A percentile compares a stretch with the other conserved stretches of the same genome.
Conservation (phyloP, 306 rosid genomes). For the Canavalia gladiata region DNA sequence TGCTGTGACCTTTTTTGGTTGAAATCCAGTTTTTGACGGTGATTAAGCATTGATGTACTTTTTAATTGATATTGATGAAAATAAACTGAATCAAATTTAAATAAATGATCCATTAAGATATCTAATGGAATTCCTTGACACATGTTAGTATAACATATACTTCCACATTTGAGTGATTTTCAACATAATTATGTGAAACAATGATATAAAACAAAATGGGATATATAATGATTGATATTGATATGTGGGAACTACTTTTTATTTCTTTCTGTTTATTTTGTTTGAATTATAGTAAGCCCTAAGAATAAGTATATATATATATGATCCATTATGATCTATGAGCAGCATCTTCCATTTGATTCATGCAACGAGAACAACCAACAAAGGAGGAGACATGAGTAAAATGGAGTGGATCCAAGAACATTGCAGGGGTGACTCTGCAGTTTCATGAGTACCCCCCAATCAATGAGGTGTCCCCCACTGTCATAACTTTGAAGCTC, state of each 20-base stretch:
- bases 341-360: constrained; percentile 18
- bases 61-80: neutral
- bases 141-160: neutral
- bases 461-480: constrained; percentile 50
- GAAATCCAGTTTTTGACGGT: too few relatives aligned
- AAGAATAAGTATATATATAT: neutral
- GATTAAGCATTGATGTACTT: too few relatives aligned
- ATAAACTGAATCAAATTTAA: neutral
- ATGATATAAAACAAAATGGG: constrained; percentile 6
- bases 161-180: neutral
- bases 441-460: constrained; percentile 18
- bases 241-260: neutral
- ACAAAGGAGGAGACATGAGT: constrained; percentile 29
- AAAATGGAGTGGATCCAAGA: constrained; percentile 28
- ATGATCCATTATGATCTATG: neutral
- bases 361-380: constrained; percentile 36
- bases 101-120: neutral
- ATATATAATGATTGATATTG: constrained; percentile 3
- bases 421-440: neutral
- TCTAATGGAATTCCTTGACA: neutral
- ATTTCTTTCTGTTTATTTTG: neutral
- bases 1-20: too few relatives aligned
- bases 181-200: neutral
- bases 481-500: constrained; percentile 46
- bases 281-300: constrained; percentile 12